These are phyloP conservation scores for Ogataea trehalophila DNA, from an alignment of 805 yeast genomes.

Conservation along the genomic window DNA sequence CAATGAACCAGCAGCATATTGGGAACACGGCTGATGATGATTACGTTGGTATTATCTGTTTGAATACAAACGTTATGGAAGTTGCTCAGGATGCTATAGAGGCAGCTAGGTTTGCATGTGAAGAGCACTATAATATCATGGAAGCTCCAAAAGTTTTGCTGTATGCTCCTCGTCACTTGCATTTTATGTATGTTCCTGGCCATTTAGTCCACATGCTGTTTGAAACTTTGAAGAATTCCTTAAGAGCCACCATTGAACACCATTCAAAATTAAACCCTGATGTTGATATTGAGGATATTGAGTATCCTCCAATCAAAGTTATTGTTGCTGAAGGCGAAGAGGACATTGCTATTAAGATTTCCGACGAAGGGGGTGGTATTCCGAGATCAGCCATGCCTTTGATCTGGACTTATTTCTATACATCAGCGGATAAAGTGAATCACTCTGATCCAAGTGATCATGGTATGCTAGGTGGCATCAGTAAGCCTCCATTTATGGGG, in stretches of 20 bases:
- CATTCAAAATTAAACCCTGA: constrained; percentile 54
- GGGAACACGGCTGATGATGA: constrained; percentile 46
- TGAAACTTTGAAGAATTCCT: constrained; percentile 80
- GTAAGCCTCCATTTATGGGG: constrained; percentile 88
- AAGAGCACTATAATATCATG: constrained; percentile 81
- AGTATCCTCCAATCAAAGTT: constrained; percentile 79
- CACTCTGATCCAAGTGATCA: constrained; percentile 23
- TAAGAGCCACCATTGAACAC: constrained; percentile 84
- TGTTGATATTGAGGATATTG: constrained; percentile 52
- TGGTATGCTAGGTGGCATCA: constrained; percentile 4
- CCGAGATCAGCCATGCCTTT: constrained; percentile 78
- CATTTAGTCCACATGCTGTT: constrained; percentile 88
- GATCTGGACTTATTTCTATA: constrained; percentile 88
- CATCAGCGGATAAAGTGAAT: constrained; percentile 73
- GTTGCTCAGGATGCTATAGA: constrained; percentile 86
- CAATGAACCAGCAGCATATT: constrained; percentile 39
- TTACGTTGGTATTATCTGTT: constrained; percentile 86
- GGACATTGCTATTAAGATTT: constrained; percentile 84
- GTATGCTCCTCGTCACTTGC: constrained; percentile 69
- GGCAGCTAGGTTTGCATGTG: constrained; percentile 85
- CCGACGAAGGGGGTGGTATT: constrained; percentile 94
- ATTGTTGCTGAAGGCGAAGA: constrained; percentile 86
- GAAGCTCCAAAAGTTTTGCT: constrained; percentile 83
- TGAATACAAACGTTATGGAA: constrained; percentile 77
- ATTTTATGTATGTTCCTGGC: constrained; percentile 90